Conservation (phyloP, 1,284 basidiomycete species). For the Malassezia cuniculi region DNA sequence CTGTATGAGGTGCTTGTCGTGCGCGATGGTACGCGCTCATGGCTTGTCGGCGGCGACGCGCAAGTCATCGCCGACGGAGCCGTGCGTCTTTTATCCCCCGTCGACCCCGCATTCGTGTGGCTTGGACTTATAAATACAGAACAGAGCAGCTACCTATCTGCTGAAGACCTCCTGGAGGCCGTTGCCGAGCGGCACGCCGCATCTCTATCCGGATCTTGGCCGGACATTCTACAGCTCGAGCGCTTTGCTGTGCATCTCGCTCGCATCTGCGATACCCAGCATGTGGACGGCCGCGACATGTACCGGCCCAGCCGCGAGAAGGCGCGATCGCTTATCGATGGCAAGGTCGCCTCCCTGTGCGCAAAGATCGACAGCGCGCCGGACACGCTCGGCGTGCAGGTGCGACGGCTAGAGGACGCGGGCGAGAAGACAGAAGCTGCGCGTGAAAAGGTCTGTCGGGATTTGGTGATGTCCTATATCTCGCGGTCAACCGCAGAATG, state of each 20-base stretch:
- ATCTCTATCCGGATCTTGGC: background rate
- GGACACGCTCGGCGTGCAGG: conserved; percentile 3
- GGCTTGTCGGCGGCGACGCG: conserved; percentile 3
- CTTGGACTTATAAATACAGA: conserved; percentile 7
- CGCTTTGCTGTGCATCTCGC: conserved; percentile 1
- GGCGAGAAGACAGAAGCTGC: no score
- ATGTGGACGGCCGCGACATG: conserved; percentile 3
- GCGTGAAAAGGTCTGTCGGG: no score
- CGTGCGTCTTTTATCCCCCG: conserved; percentile 8
- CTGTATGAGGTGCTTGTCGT: conserved; percentile 10
- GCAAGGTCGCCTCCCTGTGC: conserved; percentile 1
- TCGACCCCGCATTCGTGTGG: conserved; percentile 10
- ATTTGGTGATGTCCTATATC: no score
- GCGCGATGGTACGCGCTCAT: conserved; percentile 6
- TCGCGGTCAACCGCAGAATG: no score
- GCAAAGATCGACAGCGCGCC: background rate
- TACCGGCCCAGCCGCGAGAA: conserved; percentile 6
- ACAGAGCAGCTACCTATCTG: background rate
- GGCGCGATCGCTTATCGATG: background rate
- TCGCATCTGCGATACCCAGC: conserved; percentile 11
- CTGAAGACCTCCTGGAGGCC: conserved; percentile 9
- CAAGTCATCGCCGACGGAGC: conserved; percentile 5
- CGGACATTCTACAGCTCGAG: conserved; percentile 4
- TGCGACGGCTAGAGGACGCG: background rate
- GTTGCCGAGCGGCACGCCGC: conserved; percentile 8